These are phyloP conservation scores for Podospora comata DNA, from an alignment of 495 filamentous ascomycete genomes.

Conservation along the genomic window DNA sequence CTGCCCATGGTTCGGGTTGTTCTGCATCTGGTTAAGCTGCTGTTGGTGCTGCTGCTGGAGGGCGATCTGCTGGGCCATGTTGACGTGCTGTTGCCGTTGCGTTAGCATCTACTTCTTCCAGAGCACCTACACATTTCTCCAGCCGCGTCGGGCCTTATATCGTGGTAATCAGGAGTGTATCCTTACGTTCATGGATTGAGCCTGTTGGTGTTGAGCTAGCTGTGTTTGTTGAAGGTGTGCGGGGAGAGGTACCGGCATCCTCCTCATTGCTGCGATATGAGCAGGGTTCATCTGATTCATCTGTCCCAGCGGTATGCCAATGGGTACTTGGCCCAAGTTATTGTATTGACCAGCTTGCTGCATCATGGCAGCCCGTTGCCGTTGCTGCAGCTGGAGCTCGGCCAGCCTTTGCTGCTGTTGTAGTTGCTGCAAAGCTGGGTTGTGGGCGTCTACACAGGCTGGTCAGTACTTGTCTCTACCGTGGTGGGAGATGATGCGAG, in stretches of 20 bases:
- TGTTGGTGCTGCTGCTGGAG: slow-evolving; percentile 37
- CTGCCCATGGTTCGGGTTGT: slow-evolving; percentile 36
- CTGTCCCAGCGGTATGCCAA: slow-evolving; percentile 58
- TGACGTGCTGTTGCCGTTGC: slow-evolving; percentile 7
- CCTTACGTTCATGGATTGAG: slow-evolving; percentile 44
- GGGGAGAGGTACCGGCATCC: slow-evolving; percentile 41
- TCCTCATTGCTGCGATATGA: slow-evolving; percentile 26
- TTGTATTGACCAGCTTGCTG: slow-evolving; percentile 45
- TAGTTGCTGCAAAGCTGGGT: slow-evolving; percentile 53
- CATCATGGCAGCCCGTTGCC: slow-evolving; percentile 45
- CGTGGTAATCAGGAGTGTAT: slow-evolving; percentile 17
- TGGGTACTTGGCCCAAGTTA: slow-evolving; percentile 50
- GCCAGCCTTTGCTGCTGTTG: slow-evolving; percentile 39
- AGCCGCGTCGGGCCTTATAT: slow-evolving; percentile 14
- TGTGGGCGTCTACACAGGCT: slow-evolving; percentile 44
- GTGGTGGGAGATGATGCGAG: not conserved
- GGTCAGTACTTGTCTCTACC: slow-evolving; percentile 17
- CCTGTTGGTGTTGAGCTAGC: slow-evolving; percentile 42
- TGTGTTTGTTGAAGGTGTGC: slow-evolving; percentile 49
- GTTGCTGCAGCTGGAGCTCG: slow-evolving; percentile 45
- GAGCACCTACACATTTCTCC: slow-evolving; percentile 19
- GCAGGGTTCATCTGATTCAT: slow-evolving; percentile 24
- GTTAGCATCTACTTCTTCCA: slow-evolving; percentile 21
- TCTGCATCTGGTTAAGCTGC: slow-evolving; percentile 48
- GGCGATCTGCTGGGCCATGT: slow-evolving; percentile 30